Evolutionary conservation across 164 flowering plant species (phyloP).

Genomic region (Vitis rupestris): DNA sequence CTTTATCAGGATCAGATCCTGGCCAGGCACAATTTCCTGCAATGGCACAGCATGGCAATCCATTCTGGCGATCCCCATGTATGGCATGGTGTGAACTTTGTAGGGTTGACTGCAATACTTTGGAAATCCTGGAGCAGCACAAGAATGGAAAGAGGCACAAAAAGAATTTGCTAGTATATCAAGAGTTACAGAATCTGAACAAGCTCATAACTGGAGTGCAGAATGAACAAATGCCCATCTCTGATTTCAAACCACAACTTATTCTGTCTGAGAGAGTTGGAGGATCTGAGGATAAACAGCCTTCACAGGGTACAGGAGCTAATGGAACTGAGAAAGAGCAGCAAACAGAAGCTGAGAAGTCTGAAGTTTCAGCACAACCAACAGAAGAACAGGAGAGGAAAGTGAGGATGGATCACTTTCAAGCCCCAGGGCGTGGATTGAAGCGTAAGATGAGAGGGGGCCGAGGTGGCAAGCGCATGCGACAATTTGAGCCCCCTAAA

Average conservation of each 20-base stretch:
- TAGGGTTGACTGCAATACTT: slow-evolving; percentile 58
- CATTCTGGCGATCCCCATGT: slow-evolving; percentile 23
- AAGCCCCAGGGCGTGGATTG: slow-evolving; percentile 24
- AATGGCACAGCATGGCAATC: slow-evolving; percentile 11
- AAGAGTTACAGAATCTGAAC: slow-evolving; percentile 34
- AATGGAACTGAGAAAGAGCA: slow-evolving; percentile 17
- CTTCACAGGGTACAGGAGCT: slow-evolving; percentile 9
- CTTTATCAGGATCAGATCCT: not conserved
- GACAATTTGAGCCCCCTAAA: slow-evolving; percentile 27
- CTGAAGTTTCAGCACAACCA: slow-evolving; percentile 15
- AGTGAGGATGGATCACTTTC: slow-evolving; percentile 15
- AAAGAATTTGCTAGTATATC: slow-evolving; percentile 35
- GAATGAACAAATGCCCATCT: slow-evolving; percentile 9
- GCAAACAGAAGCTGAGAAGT: slow-evolving; percentile 13
- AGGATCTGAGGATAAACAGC: slow-evolving; percentile 14
- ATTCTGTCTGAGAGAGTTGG: slow-evolving; percentile 14
- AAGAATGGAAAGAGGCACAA: slow-evolving; percentile 60
- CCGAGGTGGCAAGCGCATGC: slow-evolving; percentile 32
- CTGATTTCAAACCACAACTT: slow-evolving; percentile 22
- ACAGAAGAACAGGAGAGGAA: slow-evolving; percentile 17
- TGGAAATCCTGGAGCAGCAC: slow-evolving; percentile 58
- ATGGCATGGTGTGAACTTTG: slow-evolving; percentile 62
- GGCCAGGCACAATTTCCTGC: slow-evolving; percentile 14
- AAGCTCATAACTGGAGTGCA: slow-evolving; percentile 18
- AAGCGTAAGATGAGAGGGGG: slow-evolving; percentile 44